Evolutionary conservation across 169 alveolate genomes (phyloP).

Genomic region (Miamiensis avidus): DNA sequence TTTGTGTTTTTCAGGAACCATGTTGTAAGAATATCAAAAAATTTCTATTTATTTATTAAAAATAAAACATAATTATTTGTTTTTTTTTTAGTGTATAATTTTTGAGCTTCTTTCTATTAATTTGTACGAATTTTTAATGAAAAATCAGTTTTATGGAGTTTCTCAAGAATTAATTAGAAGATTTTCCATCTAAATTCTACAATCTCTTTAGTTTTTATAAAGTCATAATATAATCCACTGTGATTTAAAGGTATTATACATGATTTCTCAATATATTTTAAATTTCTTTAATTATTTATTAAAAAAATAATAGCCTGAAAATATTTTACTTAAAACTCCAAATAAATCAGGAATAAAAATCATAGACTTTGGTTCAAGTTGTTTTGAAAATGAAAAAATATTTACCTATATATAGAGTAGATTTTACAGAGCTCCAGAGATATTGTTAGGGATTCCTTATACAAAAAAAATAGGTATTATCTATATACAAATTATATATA

Average conservation of each 20-base stretch:
- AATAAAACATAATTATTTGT: background rate
- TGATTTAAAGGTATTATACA: too few relatives aligned
- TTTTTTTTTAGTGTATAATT: slow-evolving; percentile 57
- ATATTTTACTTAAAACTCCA: slow-evolving; percentile 71
- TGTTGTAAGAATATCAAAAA: slow-evolving; percentile 30
- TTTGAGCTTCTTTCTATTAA: slow-evolving; percentile 80
- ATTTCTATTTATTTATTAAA: background rate
- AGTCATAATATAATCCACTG: slow-evolving; percentile 80
- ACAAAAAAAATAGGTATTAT: background rate
- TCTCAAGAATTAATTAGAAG: slow-evolving; percentile 75
- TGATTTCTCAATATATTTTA: too few relatives aligned
- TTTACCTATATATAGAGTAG: slow-evolving; percentile 82
- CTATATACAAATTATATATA: too few relatives aligned
- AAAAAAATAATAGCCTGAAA: too few relatives aligned
- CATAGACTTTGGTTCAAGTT: slow-evolving; percentile 86
- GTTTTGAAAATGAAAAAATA: slow-evolving; percentile 77
- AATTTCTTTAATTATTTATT: too few relatives aligned
- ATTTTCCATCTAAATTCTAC: slow-evolving; percentile 75
- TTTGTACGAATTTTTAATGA: slow-evolving; percentile 78
- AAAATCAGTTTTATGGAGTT: slow-evolving; percentile 77
- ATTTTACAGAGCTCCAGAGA: slow-evolving; percentile 81
- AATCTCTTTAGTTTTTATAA: slow-evolving; percentile 66
- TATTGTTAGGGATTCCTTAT: background rate
- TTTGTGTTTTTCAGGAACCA: slow-evolving; percentile 77
- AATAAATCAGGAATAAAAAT: slow-evolving; percentile 77